A percentile compares a stretch with the other conserved stretches of the same genome.
Evolutionary conservation across 495 filamentous ascomycete species (phyloP).

Genomic region (Copromyces sp.): DNA sequence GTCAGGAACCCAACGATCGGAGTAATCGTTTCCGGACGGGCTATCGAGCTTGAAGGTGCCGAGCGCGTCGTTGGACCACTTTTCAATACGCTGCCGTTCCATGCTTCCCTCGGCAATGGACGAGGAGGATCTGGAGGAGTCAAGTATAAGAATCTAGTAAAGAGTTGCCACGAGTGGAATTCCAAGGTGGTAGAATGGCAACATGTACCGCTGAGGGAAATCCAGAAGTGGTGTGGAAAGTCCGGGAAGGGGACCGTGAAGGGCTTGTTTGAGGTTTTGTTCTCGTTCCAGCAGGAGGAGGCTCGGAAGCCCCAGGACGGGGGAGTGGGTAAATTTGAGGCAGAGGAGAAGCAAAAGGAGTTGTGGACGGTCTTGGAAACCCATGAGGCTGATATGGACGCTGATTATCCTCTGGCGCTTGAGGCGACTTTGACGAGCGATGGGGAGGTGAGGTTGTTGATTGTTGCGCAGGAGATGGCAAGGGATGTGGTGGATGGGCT

Average conservation of each 20-base stretch:
- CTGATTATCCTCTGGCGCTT: conserved; percentile 67
- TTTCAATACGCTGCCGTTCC: conserved; percentile 82
- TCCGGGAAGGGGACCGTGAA: conserved; percentile 39
- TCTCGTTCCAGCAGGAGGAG: conserved; percentile 62
- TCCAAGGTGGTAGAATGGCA: conserved; percentile 50
- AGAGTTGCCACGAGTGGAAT: conserved; percentile 52
- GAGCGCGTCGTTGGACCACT: conserved; percentile 71
- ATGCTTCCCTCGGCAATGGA: conserved; percentile 6
- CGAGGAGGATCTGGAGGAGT: no score
- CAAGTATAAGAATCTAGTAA: conserved; percentile 33
- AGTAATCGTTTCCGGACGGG: conserved; percentile 59
- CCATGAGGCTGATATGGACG: conserved; percentile 15
- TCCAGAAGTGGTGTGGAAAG: conserved; percentile 56
- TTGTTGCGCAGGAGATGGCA: conserved; percentile 40
- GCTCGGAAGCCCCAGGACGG: neutral
- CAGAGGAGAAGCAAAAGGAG: neutral
- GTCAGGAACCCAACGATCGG: conserved; percentile 41
- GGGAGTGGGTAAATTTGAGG: neutral
- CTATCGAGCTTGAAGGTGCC: conserved; percentile 51
- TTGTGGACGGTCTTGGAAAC: conserved; percentile 48
- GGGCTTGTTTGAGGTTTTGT: conserved; percentile 80
- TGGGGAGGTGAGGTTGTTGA: conserved; percentile 36
- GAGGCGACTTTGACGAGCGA: conserved; percentile 49
- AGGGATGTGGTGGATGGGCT: conserved; percentile 18
- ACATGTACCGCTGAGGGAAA: conserved; percentile 60